phyloP scores from a whole-genome alignment of 192 early-diverging fungal genomes.

The Phlyctochytrium planicorne region DNA sequence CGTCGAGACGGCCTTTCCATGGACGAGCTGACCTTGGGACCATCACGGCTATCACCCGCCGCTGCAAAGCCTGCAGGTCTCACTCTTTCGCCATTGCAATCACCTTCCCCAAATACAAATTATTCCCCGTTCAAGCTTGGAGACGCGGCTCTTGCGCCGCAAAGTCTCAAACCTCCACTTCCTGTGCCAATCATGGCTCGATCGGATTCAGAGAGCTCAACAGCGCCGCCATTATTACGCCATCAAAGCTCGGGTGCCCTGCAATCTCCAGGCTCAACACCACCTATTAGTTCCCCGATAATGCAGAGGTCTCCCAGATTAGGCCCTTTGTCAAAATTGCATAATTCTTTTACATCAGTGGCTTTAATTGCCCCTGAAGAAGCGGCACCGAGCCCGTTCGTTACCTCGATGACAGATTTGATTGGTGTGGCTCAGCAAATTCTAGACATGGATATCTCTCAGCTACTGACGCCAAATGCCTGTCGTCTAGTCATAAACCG shows the following conservation, averaged over 20 bases:
- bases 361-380: not conserved
- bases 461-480: conserved; percentile 57
- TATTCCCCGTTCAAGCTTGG: not conserved
- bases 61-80: not conserved
- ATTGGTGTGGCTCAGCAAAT: conserved; percentile 71
- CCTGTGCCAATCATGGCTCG: too few species aligned
- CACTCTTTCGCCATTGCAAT: not conserved
- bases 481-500: conserved; percentile 60
- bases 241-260: not conserved
- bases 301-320: conserved; percentile 36
- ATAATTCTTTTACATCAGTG: not conserved
- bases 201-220: too few species aligned
- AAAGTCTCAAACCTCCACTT: not conserved
- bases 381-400: conserved; percentile 49
- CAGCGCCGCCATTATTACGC: not conserved
- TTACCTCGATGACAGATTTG: conserved; percentile 63
- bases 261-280: not conserved
- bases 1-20: not conserved
- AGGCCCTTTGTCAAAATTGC: not conserved
- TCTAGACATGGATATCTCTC: conserved; percentile 63
- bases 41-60: not conserved
- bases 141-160: not conserved
- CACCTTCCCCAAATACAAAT: not conserved
- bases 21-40: not conserved
- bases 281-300: not conserved